Evolutionary conservation across 2,329 filamentous ascomycete genomes (phyloP), one percentile per base, ranked within the genome.

Genomic region (Neurospora sp.): DNA sequence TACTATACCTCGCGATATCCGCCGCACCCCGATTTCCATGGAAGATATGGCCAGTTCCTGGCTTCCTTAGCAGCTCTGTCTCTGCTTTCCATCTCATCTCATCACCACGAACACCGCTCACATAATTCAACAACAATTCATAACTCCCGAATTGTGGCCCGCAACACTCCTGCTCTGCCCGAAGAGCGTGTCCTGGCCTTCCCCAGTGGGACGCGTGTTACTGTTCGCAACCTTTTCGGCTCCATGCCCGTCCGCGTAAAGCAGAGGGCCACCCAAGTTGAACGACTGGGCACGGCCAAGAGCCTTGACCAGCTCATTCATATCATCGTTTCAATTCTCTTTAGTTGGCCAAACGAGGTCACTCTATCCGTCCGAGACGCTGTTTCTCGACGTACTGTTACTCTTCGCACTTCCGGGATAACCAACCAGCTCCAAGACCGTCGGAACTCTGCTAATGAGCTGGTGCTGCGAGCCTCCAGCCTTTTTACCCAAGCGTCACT

Each of bases 211-310:
- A 97, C 94, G 0, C 86, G 88, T 37, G 88, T 95, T 1, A 85
- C 85, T 0, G 90, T 97, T 6, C 87, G 89, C 69, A 90, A 97
- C 77, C 82, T 97, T 0, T 98, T 97, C 79, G 93, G 94, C 0
- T 91, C 89, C 70, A 92, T 97, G 87, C 93, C 95, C 0, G 95
- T 97, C 12, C 89, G 95, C 15, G 90, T 96, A 36, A 97, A 96
- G 77, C 91, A 93, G 74, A 87, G 93, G 72, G 87, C 87, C 0
- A 74, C 88, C 3, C 80, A 82, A 73, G 78, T 83, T 46, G 82
- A 87, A 75, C 84, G 83, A 74, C 73, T 83, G 11, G 77, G 82
- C 33, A 82, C 89, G 66, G 79, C 85, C 23, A 90, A 85, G 73
- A 85, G 91, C 68, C 95, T 92, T 88, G 85, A 88, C 37, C 79